Conservation (phyloP, 305 asterid genomes). For the Ajuga reptans region DNA sequence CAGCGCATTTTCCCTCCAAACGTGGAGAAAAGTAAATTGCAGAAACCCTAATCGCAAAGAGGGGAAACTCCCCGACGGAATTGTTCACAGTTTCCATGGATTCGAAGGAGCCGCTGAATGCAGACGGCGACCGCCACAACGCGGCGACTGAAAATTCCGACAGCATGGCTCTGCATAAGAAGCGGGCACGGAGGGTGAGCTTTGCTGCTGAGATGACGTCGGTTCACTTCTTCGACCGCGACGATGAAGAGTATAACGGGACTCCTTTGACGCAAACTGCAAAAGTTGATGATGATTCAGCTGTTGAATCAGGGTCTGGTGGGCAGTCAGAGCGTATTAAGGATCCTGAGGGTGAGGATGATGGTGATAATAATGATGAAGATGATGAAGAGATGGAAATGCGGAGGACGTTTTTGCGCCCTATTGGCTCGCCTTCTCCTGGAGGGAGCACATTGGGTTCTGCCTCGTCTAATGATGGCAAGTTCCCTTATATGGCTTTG, state of each 20-base stretch:
- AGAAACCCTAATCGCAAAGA: conserved; percentile 28
- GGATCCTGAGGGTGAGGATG: conserved; percentile 36
- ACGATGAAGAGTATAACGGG: conserved; percentile 58
- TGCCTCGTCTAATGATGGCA: conserved; percentile 80
- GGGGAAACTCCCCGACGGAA: conserved; percentile 3
- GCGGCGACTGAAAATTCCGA: conserved; percentile 41
- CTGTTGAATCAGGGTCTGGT: conserved; percentile 29
- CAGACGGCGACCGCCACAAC: conserved; percentile 28
- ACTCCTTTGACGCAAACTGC: conserved; percentile 35
- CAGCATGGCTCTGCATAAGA: conserved; percentile 51
- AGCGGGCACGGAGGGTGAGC: conserved; percentile 90
- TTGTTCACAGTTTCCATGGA: conserved; percentile 29
- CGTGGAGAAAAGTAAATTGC: neutral
- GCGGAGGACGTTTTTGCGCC: conserved; percentile 53
- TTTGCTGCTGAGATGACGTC: conserved; percentile 96
- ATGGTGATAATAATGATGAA: conserved; percentile 34
- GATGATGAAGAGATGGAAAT: conserved; percentile 44
- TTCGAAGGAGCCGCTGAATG: conserved; percentile 29
- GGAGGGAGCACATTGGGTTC: conserved; percentile 79
- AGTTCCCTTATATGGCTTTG: conserved; percentile 25
- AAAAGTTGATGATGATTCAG: conserved; percentile 20
- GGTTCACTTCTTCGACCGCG: conserved; percentile 82
- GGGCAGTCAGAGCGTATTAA: conserved; percentile 30
- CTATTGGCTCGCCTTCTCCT: conserved; percentile 71
- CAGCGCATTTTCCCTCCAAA: conserved; percentile 31